Percentiles rank a stretch among this genome's conserved stretches.
Conservation (phyloP, 805 yeast genomes). For the Saturnispora hagleri region DNA sequence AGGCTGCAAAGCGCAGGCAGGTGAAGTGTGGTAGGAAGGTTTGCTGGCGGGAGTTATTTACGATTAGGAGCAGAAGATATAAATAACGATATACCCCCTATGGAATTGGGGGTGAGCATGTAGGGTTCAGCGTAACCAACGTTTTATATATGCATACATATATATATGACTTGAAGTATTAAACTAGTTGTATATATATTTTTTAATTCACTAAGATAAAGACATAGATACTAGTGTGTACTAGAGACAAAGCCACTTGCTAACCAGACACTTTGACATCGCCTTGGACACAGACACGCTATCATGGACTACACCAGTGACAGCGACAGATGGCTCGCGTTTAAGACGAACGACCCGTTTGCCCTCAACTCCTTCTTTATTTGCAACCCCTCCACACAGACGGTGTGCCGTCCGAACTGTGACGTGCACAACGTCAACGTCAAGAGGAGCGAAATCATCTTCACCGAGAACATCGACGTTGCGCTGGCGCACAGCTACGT, state of each 20-base stretch:
- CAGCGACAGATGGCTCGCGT: conserved; percentile 49
- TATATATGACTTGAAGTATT: too few species aligned
- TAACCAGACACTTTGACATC: too few species aligned
- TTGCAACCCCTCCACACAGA: conserved; percentile 33
- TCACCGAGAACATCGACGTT: conserved; percentile 32
- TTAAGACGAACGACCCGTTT: conserved; percentile 57
- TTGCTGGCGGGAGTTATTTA: neutral
- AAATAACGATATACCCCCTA: neutral
- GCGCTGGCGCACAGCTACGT: conserved; percentile 38
- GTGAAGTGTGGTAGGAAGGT: neutral
- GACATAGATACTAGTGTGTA: too few species aligned
- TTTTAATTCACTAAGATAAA: too few species aligned
- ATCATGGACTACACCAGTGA: conserved; percentile 24
- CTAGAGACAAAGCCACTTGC: too few species aligned
- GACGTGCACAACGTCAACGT: conserved; percentile 36
- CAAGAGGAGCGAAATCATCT: conserved; percentile 37
- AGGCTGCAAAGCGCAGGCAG: neutral
- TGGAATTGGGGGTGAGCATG: neutral
- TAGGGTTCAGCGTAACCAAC: too few species aligned
- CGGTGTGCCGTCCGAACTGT: conserved; percentile 65
- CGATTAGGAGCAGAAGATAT: neutral
- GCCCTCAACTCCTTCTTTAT: conserved; percentile 52
- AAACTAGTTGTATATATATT: too few species aligned
- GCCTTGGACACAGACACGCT: too few species aligned
- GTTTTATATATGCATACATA: too few species aligned